A percentile compares a stretch with the other conserved stretches of the same genome.
Evolutionary conservation across 2,329 filamentous ascomycete species (phyloP).

Genomic region (Botrytis tulipae): DNA sequence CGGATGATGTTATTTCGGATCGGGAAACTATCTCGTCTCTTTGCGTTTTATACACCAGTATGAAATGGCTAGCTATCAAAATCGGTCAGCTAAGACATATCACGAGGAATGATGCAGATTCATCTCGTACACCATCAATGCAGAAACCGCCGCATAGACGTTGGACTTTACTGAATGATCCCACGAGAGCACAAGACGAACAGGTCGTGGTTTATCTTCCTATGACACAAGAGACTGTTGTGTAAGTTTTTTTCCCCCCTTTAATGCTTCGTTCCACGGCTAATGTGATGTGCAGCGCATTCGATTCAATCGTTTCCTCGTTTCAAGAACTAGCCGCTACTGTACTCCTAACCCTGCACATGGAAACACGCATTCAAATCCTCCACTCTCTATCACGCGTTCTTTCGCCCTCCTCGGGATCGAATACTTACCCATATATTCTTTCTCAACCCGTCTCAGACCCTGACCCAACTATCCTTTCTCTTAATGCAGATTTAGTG

Average conservation of each 20-base stretch:
- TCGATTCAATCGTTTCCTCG: slow-evolving; percentile 81
- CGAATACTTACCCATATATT: slow-evolving; percentile 52
- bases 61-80: slow-evolving; percentile 94
- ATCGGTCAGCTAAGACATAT: slow-evolving; percentile 80
- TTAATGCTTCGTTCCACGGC: neutral
- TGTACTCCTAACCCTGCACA: slow-evolving; percentile 80
- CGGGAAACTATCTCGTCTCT: slow-evolving; percentile 81
- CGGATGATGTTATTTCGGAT: slow-evolving; percentile 85
- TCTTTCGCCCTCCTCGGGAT: slow-evolving; percentile 54
- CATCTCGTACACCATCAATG: slow-evolving; percentile 45
- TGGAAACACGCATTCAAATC: slow-evolving; percentile 83
- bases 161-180: slow-evolving; percentile 78
- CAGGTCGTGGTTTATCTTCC: slow-evolving; percentile 75
- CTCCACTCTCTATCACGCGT: slow-evolving; percentile 71
- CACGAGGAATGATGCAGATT: slow-evolving; percentile 69
- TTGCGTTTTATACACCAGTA: slow-evolving; percentile 90
- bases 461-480: slow-evolving; percentile 76
- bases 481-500: slow-evolving; percentile 80
- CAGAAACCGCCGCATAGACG: slow-evolving; percentile 54
- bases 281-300: slow-evolving; percentile 53
- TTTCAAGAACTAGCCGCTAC: slow-evolving; percentile 78
- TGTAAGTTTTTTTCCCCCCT: slow-evolving; percentile 52
- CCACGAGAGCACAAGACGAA: slow-evolving; percentile 57
- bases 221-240: slow-evolving; percentile 79
- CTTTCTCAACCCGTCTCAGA: slow-evolving; percentile 72